Conservation (phyloP, 2,329 filamentous ascomycete species). For the Dothideomycetes sp. region DNA sequence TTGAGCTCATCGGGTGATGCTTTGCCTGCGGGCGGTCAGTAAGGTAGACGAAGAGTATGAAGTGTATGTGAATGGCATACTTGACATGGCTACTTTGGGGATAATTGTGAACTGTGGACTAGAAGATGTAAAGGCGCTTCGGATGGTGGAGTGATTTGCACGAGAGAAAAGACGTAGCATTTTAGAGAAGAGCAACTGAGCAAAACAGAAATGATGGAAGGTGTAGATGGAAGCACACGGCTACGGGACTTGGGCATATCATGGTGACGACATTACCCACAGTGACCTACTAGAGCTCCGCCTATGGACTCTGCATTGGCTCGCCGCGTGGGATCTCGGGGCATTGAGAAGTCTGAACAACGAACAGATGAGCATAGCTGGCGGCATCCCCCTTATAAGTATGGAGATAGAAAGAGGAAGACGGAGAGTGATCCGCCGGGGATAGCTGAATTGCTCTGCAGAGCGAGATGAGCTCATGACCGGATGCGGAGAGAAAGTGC, state of each 20-base stretch:
- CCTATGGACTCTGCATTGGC: neutral
- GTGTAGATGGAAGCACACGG: too few species aligned
- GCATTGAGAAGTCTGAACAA: too few species aligned
- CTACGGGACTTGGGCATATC: slow-evolving; percentile 1
- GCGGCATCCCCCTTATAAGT: too few species aligned
- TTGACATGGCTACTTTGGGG: slow-evolving; percentile 13
- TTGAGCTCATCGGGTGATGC: slow-evolving; percentile 25
- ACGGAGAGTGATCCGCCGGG: too few species aligned
- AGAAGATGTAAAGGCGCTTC: slow-evolving; percentile 11
- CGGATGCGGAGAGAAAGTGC: too few species aligned
- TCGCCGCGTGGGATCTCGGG: too few species aligned
- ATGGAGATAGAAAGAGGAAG: too few species aligned
- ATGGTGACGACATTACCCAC: slow-evolving; percentile 7
- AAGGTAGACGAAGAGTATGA: neutral
- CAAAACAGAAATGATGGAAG: too few species aligned
- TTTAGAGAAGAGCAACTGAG: neutral
- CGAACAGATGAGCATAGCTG: too few species aligned
- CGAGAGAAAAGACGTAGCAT: slow-evolving; percentile 13
- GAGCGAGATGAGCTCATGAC: too few species aligned
- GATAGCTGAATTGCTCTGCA: too few species aligned
- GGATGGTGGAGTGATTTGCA: slow-evolving; percentile 10
- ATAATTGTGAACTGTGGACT: slow-evolving; percentile 7
- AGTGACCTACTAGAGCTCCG: neutral
- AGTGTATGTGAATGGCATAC: slow-evolving; percentile 1
- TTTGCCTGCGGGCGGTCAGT: slow-evolving; percentile 10